Evolutionary conservation across 129 eudicot species (phyloP).

Genomic region (Kitagawia praeruptora): DNA sequence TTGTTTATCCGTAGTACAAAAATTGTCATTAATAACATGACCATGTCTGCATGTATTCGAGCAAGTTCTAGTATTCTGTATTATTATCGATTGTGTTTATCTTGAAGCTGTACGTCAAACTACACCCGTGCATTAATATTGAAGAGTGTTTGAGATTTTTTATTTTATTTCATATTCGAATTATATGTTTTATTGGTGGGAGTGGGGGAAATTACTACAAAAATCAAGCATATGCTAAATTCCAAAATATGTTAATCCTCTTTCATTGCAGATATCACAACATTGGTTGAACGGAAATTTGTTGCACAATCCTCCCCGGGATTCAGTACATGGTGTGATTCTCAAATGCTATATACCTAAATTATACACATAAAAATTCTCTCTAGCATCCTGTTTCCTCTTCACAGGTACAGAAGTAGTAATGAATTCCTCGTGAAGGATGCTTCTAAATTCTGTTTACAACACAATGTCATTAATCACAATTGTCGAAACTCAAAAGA

Average conservation of each 20-base stretch:
- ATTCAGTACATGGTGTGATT: not conserved
- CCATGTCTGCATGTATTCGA: not conserved
- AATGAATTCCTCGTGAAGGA: not conserved
- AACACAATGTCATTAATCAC: not conserved
- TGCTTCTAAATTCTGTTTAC: not conserved
- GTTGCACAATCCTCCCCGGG: not conserved
- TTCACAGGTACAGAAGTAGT: not conserved
- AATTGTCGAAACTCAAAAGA: conserved; percentile 17
- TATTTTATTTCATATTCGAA: not conserved
- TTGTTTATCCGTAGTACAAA: not conserved
- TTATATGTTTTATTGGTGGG: not conserved
- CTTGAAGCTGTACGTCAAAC: not conserved
- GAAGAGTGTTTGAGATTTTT: not conserved
- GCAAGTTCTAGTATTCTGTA: not conserved
- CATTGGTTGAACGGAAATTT: not conserved
- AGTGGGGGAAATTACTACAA: not conserved
- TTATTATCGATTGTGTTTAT: not conserved
- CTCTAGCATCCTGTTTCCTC: not conserved
- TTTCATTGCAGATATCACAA: not conserved
- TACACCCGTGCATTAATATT: not conserved
- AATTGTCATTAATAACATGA: not conserved
- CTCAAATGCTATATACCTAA: not conserved
- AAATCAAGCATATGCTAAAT: not conserved
- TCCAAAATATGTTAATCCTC: not conserved
- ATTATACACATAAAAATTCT: not conserved